Conservation (phyloP, 495 filamentous ascomycete genomes). For the Diplogelasinospora grovesii region DNA sequence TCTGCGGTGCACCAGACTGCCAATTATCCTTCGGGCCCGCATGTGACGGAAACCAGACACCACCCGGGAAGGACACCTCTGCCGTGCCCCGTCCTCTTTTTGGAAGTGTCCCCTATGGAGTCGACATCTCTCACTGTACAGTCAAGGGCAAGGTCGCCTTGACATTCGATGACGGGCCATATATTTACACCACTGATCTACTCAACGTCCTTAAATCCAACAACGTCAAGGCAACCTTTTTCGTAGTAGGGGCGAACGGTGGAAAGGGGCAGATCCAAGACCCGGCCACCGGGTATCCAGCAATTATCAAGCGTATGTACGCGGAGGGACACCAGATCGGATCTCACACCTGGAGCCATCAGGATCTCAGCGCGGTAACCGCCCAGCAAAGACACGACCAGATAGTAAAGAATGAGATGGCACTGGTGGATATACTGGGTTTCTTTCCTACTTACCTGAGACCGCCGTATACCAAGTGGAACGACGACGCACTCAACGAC, state of each 20-base stretch:
- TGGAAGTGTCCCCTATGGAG: slow-evolving; percentile 43
- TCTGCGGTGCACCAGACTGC: slow-evolving; percentile 54
- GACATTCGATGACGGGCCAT: slow-evolving; percentile 69
- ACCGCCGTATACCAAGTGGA: slow-evolving; percentile 60
- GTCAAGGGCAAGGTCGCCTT: slow-evolving; percentile 52
- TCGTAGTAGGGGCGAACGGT: slow-evolving; percentile 43
- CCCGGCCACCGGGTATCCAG: slow-evolving; percentile 18
- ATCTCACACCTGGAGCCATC: slow-evolving; percentile 67
- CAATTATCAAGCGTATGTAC: slow-evolving; percentile 44
- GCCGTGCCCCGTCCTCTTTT: slow-evolving; percentile 43
- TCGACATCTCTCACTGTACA: slow-evolving; percentile 47
- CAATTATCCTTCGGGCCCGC: slow-evolving; percentile 44
- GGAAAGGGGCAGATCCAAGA: slow-evolving; percentile 43
- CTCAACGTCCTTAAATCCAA: slow-evolving; percentile 55
- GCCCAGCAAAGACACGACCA: slow-evolving; percentile 44
- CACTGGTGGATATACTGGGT: slow-evolving; percentile 57
- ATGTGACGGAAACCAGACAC: slow-evolving; percentile 53
- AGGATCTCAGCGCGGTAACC: slow-evolving; percentile 51
- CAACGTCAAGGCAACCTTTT: slow-evolving; percentile 60
- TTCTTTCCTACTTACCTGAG: slow-evolving; percentile 69
- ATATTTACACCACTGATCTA: slow-evolving; percentile 53
- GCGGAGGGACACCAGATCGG: slow-evolving; percentile 62
- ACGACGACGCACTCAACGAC: slow-evolving; percentile 34
- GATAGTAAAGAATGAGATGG: slow-evolving; percentile 64
- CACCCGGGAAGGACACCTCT: slow-evolving; percentile 47